Conservation (phyloP, 1,284 basidiomycete species). For the Tetrapyrgos nigripes region DNA sequence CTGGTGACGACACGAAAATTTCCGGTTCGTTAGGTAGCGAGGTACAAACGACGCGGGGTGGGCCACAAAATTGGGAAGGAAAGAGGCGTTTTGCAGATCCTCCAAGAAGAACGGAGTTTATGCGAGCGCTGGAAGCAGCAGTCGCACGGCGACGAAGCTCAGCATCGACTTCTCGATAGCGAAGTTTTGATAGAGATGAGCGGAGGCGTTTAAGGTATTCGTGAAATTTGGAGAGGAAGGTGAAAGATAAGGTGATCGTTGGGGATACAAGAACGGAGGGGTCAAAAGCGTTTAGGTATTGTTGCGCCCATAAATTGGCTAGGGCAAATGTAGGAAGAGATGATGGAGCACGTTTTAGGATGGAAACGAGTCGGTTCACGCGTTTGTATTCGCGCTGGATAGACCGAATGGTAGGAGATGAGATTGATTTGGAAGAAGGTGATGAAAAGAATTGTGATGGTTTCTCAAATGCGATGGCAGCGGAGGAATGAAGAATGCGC, state of each 20-base stretch:
- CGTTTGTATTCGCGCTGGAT: too few relatives aligned
- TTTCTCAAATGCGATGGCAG: too few relatives aligned
- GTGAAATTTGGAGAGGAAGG: not conserved
- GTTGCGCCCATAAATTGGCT: too few relatives aligned
- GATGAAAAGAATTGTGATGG: too few relatives aligned
- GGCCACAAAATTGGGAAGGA: not conserved
- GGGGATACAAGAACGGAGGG: not conserved
- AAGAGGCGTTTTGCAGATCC: not conserved
- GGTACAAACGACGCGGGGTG: not conserved
- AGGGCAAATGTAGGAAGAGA: too few relatives aligned
- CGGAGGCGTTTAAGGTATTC: not conserved
- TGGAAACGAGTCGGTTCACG: too few relatives aligned
- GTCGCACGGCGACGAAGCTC: not conserved
- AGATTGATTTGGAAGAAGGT: too few relatives aligned
- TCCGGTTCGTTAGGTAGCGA: not conserved
- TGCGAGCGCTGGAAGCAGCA: too few relatives aligned
- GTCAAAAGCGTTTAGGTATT: too few relatives aligned
- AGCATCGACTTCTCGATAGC: not conserved
- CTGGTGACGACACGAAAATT: not conserved
- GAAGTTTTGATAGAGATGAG: not conserved
- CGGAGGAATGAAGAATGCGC: too few relatives aligned
- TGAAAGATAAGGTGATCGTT: not conserved
- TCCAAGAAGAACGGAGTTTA: not conserved
- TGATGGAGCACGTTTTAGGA: too few relatives aligned
- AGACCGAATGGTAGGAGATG: too few relatives aligned